Evolutionary conservation across 306 rosid genomes (phyloP).

Genomic region (Ceratonia siliqua): DNA sequence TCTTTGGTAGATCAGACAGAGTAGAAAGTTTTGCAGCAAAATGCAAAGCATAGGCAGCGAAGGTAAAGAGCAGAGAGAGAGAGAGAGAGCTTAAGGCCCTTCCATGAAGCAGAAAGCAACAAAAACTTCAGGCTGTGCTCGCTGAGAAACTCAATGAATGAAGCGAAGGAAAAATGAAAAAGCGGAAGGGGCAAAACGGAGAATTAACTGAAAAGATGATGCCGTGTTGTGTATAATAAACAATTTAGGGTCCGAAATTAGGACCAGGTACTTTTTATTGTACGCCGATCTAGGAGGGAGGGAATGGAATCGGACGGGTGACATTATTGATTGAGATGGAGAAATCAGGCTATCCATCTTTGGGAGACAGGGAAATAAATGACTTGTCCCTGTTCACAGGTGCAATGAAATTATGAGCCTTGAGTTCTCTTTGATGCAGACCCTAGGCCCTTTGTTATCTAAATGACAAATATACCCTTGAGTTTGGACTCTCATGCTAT

Average conservation of each 20-base stretch:
- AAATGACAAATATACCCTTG: constrained; percentile 27
- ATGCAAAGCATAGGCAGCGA: constrained; percentile 34
- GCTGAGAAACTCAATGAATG: constrained; percentile 43
- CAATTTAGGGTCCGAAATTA: constrained; percentile 1
- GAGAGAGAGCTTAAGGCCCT: constrained; percentile 53
- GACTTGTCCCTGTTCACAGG: constrained; percentile 49
- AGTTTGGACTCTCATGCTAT: not conserved
- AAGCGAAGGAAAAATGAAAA: constrained; percentile 12
- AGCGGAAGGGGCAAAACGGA: constrained; percentile 49
- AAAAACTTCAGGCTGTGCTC: constrained; percentile 45
- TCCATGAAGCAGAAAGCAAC: constrained; percentile 88
- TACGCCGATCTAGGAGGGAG: constrained; percentile 20
- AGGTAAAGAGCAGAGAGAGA: constrained; percentile 32
- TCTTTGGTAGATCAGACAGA: constrained; percentile 44
- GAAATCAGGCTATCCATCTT: constrained; percentile 32
- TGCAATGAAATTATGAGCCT: constrained; percentile 32
- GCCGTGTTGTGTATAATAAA: not conserved
- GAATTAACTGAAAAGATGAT: constrained; percentile 11
- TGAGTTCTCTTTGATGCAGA: not conserved
- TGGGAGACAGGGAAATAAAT: constrained; percentile 38
- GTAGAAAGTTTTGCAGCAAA: constrained; percentile 27
- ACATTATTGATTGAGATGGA: constrained; percentile 26
- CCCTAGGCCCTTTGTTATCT: not conserved
- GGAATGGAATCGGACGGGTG: constrained; percentile 37
- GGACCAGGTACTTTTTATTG: constrained; percentile 28